phyloP scores from a whole-genome alignment of 2,329 filamentous ascomycete genomes.

The Cladophialophora carrionii region DNA sequence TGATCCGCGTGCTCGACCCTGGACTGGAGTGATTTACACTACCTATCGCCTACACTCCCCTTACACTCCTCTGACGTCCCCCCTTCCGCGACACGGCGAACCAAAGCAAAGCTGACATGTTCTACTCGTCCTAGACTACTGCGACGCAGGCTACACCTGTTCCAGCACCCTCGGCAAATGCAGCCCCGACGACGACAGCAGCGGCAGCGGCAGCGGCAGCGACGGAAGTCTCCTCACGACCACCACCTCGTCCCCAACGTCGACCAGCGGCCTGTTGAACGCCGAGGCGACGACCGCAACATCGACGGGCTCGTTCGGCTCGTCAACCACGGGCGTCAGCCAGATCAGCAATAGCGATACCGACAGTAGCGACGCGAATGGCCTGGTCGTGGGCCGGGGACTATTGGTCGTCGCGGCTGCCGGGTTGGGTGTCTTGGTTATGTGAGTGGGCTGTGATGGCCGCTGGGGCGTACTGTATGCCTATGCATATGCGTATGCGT shows the following conservation, averaged over 20 bases:
- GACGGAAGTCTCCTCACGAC: too few relatives aligned
- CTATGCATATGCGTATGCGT: neutral
- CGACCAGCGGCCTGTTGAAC: neutral
- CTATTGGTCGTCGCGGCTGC: neutral
- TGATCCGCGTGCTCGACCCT: too few relatives aligned
- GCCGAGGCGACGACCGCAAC: neutral
- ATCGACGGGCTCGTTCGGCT: neutral
- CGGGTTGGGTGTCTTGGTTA: neutral
- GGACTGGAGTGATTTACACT: too few relatives aligned
- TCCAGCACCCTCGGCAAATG: conserved; percentile 25
- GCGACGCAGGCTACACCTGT: conserved; percentile 24
- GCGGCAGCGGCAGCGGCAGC: neutral
- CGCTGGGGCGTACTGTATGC: neutral
- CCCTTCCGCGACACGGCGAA: too few relatives aligned
- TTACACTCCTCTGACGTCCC: too few relatives aligned
- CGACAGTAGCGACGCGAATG: neutral
- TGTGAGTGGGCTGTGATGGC: too few relatives aligned
- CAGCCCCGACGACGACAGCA: conserved; percentile 4
- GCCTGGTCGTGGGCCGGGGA: neutral
- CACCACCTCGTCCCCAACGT: conserved; percentile 1
- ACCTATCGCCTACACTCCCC: too few relatives aligned
- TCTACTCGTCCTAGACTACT: conserved; percentile 16
- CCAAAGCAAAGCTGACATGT: conserved; percentile 2
- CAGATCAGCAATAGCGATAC: neutral
- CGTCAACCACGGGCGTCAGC: neutral